Evolutionary conservation across 352 stramenopile genomes (phyloP), one percentile per base, ranked within the genome.

Genomic region (Globisporangium radiosum): DNA sequence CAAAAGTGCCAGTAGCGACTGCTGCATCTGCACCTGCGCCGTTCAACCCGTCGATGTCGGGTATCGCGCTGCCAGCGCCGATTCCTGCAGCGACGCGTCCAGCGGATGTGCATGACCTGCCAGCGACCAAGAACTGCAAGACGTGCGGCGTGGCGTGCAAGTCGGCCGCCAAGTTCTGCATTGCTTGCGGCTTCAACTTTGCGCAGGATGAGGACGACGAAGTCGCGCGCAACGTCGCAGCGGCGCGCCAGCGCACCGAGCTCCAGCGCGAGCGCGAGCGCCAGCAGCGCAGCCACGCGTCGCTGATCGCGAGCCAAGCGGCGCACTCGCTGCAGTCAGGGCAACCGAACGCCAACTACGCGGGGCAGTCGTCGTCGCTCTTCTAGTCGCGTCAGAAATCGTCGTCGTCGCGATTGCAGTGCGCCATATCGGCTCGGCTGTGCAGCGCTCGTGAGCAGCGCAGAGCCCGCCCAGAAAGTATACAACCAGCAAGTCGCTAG

Each of bases 111-210:
- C 25, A 33, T 33, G 72, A 71, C 39, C 68, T 81, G 45, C 60
- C 75, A 4, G 64, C 60, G 15, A 74, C 75, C 1, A 89, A 90
- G 65, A 70, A 70, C n/a, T 94, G 84, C 57, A 72, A 75, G 39
- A 69, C 63, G 10, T 94, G 84, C 60, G 69, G 70, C 49, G 82
- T 81, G 47, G 66, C 82, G 53, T 94, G 84, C 78, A 94, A 94
- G 66, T 70, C 66, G 37, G 66, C 71, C 6, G 80, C 81, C 50
- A 94, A 94, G 59, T 94, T 94, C 59, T 94, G 84, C 68, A 73
- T 91, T 51, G 70, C 72, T 36, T 94, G 84, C 44, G 84, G 84
- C 47, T 88, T 88, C 57, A 91, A 88, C 59, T 94, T 92, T 62
- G 72, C 78, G 13, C 70, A 81, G 53, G 78, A 79, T 52, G 84